Base-by-base conservation (phyloP, 129 eudicot genomes). In the Smallanthus sonchifolius region DNA sequence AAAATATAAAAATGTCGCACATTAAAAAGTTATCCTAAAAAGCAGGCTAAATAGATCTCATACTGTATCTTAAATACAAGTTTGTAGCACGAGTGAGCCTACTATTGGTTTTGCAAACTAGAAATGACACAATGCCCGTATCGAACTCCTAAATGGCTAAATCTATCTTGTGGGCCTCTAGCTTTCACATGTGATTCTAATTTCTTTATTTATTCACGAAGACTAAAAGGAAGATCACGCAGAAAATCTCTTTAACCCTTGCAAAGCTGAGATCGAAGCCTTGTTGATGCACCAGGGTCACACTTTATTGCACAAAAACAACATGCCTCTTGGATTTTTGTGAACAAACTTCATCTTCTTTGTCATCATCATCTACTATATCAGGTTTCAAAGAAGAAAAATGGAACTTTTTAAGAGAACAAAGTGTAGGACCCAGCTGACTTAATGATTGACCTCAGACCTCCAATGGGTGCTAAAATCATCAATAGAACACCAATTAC, bases 401-500 rank as follows among this genome's bases (percentile, higher is more conserved):
- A 19, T 43, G 52, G 63, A 78, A 28, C 5, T 10, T 59, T 59
- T 67, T 59, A 80, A 10, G 84, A 74, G 83, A 75, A 91, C 76
- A 88, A 86, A 9, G 69, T 39, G 84, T 86, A 88, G 47, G n/a
- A 86, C 69, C 82, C 87, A 67, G 85, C 80, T 0, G 70, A 49
- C 42, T 60, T 15, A 2, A 88, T 86, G 37, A 88, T 82, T 28
- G 83, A 69, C 65, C 89, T 84, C 51, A 91, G 44, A 7, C 89
- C 95, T 30, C 95, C 95, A 37, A 88, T 91, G 30, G 97, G 92
- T 36, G 95, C 88, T 16, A 91, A 49, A 40, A 84, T 34, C 91
- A 81, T 86, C 77, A 91, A 40, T 28, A 85, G 13, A n/a, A 84
- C 84, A 4, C 95, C 97, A 11, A 81, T 15, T 3, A 86, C 71